Evolutionary conservation across 2,329 filamentous ascomycete genomes (phyloP), one percentile per base, ranked within the genome.

Genomic region (Podosphaera xanthii): DNA sequence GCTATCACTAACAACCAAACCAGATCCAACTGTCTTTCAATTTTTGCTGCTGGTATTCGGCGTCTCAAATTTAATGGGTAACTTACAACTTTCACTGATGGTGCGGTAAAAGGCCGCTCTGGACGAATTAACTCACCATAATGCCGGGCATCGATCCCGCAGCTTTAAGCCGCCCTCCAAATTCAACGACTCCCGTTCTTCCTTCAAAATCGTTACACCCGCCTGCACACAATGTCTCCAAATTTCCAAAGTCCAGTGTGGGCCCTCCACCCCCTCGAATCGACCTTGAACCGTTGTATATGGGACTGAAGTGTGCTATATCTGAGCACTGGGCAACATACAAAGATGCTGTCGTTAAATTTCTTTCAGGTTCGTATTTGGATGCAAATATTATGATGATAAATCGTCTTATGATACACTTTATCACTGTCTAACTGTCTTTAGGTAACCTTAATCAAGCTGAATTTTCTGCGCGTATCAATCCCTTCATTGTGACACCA

Each of bases 121-220:
- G 61, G 62, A 64, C 65, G 65, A 64, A 63, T 65, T 63, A 63
- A 65, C 63, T 63, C 44, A 31, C 60, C 61, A 65, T 59, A 64
- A 84, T 84, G 81, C 80, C 81, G 66, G 81, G 84, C 72, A 84
- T 84, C 72, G 81, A 84, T 74, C 81, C 81, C 67, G 80, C 81
- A 73, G 80, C 81, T 63, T 71, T 84, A 66, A 83, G 80, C 74
- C 79, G 80, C 67, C 77, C 79, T 55, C 70, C 77, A 69, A 76
- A 72, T 69, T 74, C 81, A 59, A 74, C 78, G 53, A 82, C 80
- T 4, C 79, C 81, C 61, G 73, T 80, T 48, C 70, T 83, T 60
- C 71, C 77, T 61, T 74, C 72, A 52, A 83, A 83, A 68, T 73
- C 78, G 57, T 75, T 83, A 64, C 75, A 75, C 52, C 73, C 78